Evolutionary conservation across 495 filamentous ascomycete genomes (phyloP), one percentile per base, ranked within the genome.

Genomic region (Letharia columbiana): DNA sequence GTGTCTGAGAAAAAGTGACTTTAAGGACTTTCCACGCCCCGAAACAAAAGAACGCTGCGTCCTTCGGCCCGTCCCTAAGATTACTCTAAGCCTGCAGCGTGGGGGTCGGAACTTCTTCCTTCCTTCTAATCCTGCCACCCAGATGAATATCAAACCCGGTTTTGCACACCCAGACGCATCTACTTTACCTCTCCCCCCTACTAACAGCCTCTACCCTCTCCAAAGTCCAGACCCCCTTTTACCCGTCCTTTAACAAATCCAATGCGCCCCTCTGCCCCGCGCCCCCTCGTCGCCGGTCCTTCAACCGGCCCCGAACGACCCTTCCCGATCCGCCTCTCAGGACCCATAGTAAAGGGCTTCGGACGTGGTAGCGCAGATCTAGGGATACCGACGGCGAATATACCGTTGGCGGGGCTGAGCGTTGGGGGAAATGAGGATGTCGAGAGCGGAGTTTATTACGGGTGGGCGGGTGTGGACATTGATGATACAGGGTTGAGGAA

Each of bases 341-440:
- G 94, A 10, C 82, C 85, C 59, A 91, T 98, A 20, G 90, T 98
- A 71, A 87, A 89, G 73, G 94, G 94, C 49, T 98, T 97, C 77
- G 94, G 94, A 23, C 87, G 94, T 54, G 94, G 94, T 52, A 92
- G 88, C 74, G 93, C 64, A 12, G 64, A 91, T 82, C 87, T 98
- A 66, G 91, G 93, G 64, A 97, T 98, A 76, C 94, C 94, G 4
- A 98, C 94, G 0, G 94, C 94, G 71, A 98, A 98, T 79, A 92
- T 98, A 68, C 92, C 94, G 50, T 81, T 96, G 64, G 86, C 88
- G 63, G 86, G 85, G 12, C 76, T 90, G 45, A 71, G 67, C 42
- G 82, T 87, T 45, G 85, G 87, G 23, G 91, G 90, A 72, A 84
- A 96, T 72, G 79, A 83, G 12, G 81, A 84, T 62, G 79, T 90